These are phyloP conservation scores for Podospora pseudopauciseta DNA, from an alignment of 495 filamentous ascomycete species.

Conservation along the genomic window DNA sequence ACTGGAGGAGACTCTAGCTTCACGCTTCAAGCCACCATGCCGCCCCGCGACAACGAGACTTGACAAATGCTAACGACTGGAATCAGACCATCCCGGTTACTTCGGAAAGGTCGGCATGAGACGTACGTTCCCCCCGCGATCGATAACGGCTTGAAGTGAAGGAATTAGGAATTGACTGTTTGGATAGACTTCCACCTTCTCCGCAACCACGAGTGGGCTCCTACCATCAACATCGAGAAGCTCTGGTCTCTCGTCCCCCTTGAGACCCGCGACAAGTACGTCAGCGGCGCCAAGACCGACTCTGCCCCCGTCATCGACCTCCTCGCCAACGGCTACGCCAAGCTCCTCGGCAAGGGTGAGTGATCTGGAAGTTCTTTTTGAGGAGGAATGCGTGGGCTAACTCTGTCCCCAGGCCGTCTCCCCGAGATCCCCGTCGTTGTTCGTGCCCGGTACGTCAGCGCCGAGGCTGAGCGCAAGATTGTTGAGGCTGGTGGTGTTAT, in stretches of 20 bases:
- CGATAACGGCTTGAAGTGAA: neutral
- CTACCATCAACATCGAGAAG: slow-evolving; percentile 39
- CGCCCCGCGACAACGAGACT: neutral
- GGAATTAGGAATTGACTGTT: slow-evolving; percentile 8
- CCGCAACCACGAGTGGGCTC: slow-evolving; percentile 36
- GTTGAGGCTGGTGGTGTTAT: slow-evolving; percentile 35
- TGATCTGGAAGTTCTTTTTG: neutral
- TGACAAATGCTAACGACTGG: slow-evolving; percentile 22
- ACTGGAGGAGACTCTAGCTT: neutral
- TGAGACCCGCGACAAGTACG: slow-evolving; percentile 35
- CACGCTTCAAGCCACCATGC: slow-evolving; percentile 11
- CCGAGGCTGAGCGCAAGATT: slow-evolving; percentile 39
- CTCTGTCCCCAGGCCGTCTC: slow-evolving; percentile 27
- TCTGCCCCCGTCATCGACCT: slow-evolving; percentile 37
- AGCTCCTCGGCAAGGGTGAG: slow-evolving; percentile 39
- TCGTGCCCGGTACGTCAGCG: slow-evolving; percentile 34
- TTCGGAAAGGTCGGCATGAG: slow-evolving; percentile 41
- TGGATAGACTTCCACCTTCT: slow-evolving; percentile 31
- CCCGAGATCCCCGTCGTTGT: slow-evolving; percentile 36
- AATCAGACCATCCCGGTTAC: slow-evolving; percentile 37
- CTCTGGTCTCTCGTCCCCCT: slow-evolving; percentile 36
- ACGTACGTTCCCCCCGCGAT: slow-evolving; percentile 19
- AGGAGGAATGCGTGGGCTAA: neutral
- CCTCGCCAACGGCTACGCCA: slow-evolving; percentile 36
- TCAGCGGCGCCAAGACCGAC: slow-evolving; percentile 32